A percentile compares a stretch with the other conserved stretches of the same genome.
Conservation (phyloP, 2,329 filamentous ascomycete species). For the Beauveria medogensis region DNA sequence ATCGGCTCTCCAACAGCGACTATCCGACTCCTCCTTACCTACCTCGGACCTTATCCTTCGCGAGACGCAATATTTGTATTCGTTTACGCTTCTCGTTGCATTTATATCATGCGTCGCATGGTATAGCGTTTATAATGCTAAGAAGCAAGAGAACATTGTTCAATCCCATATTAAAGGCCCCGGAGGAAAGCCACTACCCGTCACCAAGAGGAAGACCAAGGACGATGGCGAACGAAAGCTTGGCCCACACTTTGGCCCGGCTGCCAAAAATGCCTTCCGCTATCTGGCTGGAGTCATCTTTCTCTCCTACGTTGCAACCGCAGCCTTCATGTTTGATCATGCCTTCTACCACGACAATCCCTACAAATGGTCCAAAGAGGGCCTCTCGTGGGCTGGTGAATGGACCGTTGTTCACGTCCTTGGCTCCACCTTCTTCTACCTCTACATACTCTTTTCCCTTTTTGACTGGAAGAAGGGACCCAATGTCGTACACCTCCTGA, state of each 20-base stretch:
- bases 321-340: conserved; percentile 64
- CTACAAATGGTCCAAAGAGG: conserved; percentile 30
- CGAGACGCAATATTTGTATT: conserved; percentile 43
- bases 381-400: conserved; percentile 68
- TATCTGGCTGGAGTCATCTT: conserved; percentile 65
- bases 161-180: conserved; percentile 58
- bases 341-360: conserved; percentile 46
- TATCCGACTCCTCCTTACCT: conserved; percentile 10
- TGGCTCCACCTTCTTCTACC: conserved; percentile 78
- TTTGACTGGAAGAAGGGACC: conserved; percentile 78
- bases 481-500: conserved; percentile 66
- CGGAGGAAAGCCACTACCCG: conserved; percentile 79
- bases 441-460: conserved; percentile 77
- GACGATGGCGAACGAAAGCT: conserved; percentile 36
- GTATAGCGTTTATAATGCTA: conserved; percentile 45
- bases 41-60: conserved; percentile 36
- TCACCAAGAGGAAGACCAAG: conserved; percentile 49
- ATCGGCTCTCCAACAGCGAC: conserved; percentile 16
- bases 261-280: conserved; percentile 64
- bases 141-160: conserved; percentile 39
- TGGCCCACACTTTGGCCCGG: conserved; percentile 51
- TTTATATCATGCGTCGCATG: conserved; percentile 44
- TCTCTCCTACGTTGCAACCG: conserved; percentile 68
- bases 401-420: conserved; percentile 73
- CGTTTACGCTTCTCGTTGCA: conserved; percentile 41